These are phyloP conservation scores for Symbiotaphrina buchneri DNA, from an alignment of 495 filamentous ascomycete species.

Conservation along the genomic window DNA sequence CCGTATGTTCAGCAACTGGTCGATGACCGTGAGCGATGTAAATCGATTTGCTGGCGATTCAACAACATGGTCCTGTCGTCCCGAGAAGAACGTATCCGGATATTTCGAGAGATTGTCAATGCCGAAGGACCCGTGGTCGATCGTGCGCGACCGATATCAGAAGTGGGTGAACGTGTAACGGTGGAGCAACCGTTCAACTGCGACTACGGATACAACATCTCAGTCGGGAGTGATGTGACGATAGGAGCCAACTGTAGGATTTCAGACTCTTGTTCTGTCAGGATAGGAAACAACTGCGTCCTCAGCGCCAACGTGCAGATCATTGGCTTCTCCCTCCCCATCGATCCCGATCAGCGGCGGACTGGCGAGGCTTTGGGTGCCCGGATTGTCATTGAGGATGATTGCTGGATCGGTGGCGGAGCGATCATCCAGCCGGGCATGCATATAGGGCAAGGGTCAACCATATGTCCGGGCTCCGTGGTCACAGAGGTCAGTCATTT, in stretches of 20 bases:
- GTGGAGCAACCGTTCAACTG: conserved; percentile 85
- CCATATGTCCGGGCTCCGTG: conserved; percentile 14
- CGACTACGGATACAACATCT: conserved; percentile 90
- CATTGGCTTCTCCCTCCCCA: conserved; percentile 50
- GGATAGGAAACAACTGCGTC: conserved; percentile 59
- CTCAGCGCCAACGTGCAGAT: conserved; percentile 79
- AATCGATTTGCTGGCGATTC: conserved; percentile 63
- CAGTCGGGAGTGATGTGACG: conserved; percentile 65
- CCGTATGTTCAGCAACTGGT: conserved; percentile 53
- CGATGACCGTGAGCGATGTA: conserved; percentile 73
- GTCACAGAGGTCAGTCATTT: conserved; percentile 14
- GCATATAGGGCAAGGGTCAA: conserved; percentile 14
- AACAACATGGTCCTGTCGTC: conserved; percentile 65
- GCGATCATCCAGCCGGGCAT: conserved; percentile 44
- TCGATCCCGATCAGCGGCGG: conserved; percentile 51
- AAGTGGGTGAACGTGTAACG: conserved; percentile 30
- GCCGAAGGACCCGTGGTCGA: conserved; percentile 5
- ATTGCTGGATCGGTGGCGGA: conserved; percentile 74
- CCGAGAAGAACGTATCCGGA: conserved; percentile 52
- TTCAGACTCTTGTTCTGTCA: conserved; percentile 51
- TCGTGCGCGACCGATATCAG: conserved; percentile 1
- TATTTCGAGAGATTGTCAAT: conserved; percentile 54
- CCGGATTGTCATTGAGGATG: conserved; percentile 61
- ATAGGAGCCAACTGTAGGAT: conserved; percentile 77
- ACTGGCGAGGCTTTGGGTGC: conserved; percentile 54